Conservation (phyloP, 805 yeast species). For the Alloascoidea africana region DNA sequence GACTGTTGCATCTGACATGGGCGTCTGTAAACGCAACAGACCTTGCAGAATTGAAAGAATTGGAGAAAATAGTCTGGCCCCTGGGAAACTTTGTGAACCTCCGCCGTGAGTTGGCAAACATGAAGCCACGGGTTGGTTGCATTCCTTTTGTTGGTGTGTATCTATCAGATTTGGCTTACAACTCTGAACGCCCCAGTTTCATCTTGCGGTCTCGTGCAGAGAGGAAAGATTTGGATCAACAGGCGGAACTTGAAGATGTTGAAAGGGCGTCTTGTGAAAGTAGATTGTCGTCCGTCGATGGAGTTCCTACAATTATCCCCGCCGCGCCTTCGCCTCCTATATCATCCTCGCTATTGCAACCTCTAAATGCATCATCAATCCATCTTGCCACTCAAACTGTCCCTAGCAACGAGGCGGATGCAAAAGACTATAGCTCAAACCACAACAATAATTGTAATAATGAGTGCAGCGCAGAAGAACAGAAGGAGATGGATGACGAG, state of each 20-base stretch:
- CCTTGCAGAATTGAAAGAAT: conserved; percentile 42
- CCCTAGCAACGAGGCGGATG: conserved; percentile 1
- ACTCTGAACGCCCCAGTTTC: conserved; percentile 44
- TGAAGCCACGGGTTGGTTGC: conserved; percentile 57
- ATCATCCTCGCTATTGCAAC: no score
- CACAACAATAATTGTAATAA: not conserved
- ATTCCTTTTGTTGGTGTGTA: conserved; percentile 85
- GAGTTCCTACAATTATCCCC: not conserved
- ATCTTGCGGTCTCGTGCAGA: conserved; percentile 12
- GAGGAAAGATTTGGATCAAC: conserved; percentile 3
- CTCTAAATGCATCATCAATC: conserved; percentile 19
- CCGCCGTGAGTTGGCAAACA: conserved; percentile 43
- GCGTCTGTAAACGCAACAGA: conserved; percentile 57
- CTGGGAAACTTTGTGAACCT: conserved; percentile 54
- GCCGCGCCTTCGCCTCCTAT: not conserved
- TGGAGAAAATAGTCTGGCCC: conserved; percentile 65
- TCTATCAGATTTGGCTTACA: conserved; percentile 67
- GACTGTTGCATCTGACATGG: conserved; percentile 59
- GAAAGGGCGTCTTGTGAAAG: no score
- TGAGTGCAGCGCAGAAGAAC: not conserved
- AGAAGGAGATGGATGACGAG: conserved; percentile 2
- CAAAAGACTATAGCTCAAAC: not conserved
- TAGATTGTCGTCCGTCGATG: not conserved
- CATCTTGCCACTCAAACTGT: conserved; percentile 15
- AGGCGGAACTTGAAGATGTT: conserved; percentile 11